These are phyloP conservation scores for Apiospora sp. DNA, from an alignment of 2,329 filamentous ascomycete genomes.

Conservation along the genomic window DNA sequence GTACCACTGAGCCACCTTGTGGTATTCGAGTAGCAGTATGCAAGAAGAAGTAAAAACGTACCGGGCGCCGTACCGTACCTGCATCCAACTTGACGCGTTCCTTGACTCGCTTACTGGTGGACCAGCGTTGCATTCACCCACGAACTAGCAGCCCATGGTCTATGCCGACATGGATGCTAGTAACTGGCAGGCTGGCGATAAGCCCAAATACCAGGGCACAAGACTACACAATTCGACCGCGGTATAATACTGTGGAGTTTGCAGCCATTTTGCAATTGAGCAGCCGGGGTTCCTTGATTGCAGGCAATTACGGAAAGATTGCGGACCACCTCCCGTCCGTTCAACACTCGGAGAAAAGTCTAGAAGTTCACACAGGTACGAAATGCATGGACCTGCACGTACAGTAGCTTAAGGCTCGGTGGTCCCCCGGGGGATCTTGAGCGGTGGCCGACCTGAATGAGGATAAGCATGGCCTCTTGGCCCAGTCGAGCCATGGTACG, in stretches of 20 bases:
- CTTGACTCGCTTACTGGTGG: conserved; percentile 22
- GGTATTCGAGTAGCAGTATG: neutral
- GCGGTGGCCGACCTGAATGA: conserved; percentile 15
- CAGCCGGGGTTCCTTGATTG: conserved; percentile 5
- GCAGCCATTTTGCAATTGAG: conserved; percentile 8
- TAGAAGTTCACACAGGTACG: conserved; percentile 1
- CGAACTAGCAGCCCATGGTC: conserved; percentile 19
- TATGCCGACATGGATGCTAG: conserved; percentile 19
- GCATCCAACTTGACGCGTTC: conserved; percentile 15
- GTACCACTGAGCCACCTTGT: neutral
- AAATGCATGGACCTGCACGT: neutral
- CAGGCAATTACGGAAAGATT: conserved; percentile 19
- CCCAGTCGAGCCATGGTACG: neutral
- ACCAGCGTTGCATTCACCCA: conserved; percentile 16
- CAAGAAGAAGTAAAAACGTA: neutral
- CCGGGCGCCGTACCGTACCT: conserved; percentile 13
- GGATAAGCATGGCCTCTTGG: conserved; percentile 10
- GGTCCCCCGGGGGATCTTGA: neutral
- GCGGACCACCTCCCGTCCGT: conserved; percentile 15
- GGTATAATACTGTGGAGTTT: conserved; percentile 5
- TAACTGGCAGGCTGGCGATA: conserved; percentile 12
- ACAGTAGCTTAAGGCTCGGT: neutral
- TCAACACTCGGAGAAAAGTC: conserved; percentile 5
- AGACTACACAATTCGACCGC: conserved; percentile 8
- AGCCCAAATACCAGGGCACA: conserved; percentile 20